Percentiles rank a stretch among this genome's conserved stretches.
These are phyloP conservation scores for Filobasidium uniguttulatum DNA, from an alignment of 1,284 basidiomycete species.

Conservation along the genomic window DNA sequence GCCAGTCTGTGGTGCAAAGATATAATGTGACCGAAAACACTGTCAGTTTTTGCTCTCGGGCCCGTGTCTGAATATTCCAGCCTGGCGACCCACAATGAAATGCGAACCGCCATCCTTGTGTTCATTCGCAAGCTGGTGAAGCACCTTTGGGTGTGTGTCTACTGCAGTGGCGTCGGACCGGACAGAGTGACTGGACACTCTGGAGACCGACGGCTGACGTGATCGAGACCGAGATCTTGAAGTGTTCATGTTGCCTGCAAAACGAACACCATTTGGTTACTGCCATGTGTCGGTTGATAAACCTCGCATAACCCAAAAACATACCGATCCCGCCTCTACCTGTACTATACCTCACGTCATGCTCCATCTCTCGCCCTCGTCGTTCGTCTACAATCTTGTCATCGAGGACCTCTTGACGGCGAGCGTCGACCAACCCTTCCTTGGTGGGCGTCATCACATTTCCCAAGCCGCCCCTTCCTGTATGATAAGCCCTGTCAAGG, in stretches of 20 bases:
- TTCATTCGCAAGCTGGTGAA: not conserved
- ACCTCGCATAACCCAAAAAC: slow-evolving; percentile 15
- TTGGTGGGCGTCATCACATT: slow-evolving; percentile 25
- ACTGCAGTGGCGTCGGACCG: not conserved
- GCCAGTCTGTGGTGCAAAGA: slow-evolving; percentile 5
- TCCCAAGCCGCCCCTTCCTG: slow-evolving; percentile 36
- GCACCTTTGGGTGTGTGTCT: not conserved
- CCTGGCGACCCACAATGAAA: not conserved
- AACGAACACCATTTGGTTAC: not conserved
- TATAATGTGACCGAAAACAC: not conserved
- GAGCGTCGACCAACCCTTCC: slow-evolving; percentile 20
- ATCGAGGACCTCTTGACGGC: slow-evolving; percentile 29
- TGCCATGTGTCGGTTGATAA: not conserved
- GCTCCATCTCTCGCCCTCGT: slow-evolving; percentile 25
- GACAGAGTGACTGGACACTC: not conserved
- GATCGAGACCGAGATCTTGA: slow-evolving; percentile 1
- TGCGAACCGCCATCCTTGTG: not conserved
- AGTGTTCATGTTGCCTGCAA: slow-evolving; percentile 8
- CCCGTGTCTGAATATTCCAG: not conserved
- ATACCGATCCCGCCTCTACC: slow-evolving; percentile 37
- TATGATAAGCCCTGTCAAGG: slow-evolving; percentile 28
- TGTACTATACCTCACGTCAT: slow-evolving; percentile 26
- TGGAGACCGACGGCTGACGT: not conserved
- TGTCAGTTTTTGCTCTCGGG: not conserved
- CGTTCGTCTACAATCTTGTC: slow-evolving; percentile 31